Evolutionary conservation across 805 yeast species (phyloP).

Genomic region (Wickerhamiella azymoides): DNA sequence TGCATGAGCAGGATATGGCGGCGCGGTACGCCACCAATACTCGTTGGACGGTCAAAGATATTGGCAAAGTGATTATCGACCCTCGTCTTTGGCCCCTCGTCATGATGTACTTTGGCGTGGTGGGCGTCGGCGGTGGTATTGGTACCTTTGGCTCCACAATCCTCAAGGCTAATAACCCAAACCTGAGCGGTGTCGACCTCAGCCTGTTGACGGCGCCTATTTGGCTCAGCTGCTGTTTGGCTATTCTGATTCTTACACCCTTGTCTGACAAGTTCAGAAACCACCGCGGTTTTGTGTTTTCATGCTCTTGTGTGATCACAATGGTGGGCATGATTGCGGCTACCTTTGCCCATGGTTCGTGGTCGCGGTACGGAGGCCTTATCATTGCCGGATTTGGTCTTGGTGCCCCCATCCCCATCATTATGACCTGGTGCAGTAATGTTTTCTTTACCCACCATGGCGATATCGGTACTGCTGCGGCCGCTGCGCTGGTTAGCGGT

Average conservation of each 20-base stretch:
- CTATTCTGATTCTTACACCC: conserved; percentile 63
- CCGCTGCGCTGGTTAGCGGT: conserved; percentile 74
- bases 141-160: conserved; percentile 77
- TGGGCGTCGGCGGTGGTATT: conserved; percentile 79
- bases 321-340: conserved; percentile 63
- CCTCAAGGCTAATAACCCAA: conserved; percentile 49
- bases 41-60: conserved; percentile 48
- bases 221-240: conserved; percentile 73
- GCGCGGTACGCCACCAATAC: conserved; percentile 32
- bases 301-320: conserved; percentile 47
- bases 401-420: conserved; percentile 83
- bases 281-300: conserved; percentile 49
- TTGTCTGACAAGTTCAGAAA: conserved; percentile 56
- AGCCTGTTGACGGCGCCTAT: conserved; percentile 77
- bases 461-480: conserved; percentile 72
- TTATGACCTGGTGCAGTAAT: conserved; percentile 73
- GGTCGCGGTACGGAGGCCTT: conserved; percentile 72
- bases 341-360: conserved; percentile 56
- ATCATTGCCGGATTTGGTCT: conserved; percentile 74
- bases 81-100: conserved; percentile 64
- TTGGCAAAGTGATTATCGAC: conserved; percentile 43
- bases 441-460: conserved; percentile 59
- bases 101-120: conserved; percentile 85
- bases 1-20: conserved; percentile 51
- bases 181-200: conserved; percentile 48